Evolutionary conservation across 495 filamentous ascomycete genomes (phyloP).

Genomic region (Neurospora sp.): DNA sequence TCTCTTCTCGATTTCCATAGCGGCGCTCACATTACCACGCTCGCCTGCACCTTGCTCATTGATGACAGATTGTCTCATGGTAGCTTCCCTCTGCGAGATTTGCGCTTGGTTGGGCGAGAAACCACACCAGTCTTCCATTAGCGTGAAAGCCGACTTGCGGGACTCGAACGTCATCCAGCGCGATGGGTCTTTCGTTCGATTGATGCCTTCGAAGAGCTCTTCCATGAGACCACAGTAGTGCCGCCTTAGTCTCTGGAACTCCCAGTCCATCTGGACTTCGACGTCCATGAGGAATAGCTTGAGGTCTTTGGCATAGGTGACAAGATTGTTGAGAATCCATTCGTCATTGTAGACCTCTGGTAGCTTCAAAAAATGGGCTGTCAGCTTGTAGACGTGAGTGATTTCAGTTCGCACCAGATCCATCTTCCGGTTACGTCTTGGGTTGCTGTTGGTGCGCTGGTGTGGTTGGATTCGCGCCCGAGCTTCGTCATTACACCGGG

Average conservation of each 20-base stretch:
- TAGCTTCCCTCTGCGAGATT: constrained; percentile 74
- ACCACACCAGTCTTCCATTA: constrained; percentile 99
- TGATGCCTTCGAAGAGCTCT: constrained; percentile 84
- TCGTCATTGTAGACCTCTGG: constrained; percentile 76
- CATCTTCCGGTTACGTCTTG: constrained; percentile 64
- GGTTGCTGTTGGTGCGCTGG: constrained; percentile 66
- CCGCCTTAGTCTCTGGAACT: constrained; percentile 81
- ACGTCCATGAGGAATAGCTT: constrained; percentile 88
- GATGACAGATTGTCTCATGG: constrained; percentile 72
- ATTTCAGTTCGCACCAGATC: constrained; percentile 87
- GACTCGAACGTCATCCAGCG: constrained; percentile 95
- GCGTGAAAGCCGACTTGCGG: constrained; percentile 80
- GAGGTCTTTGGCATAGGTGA: constrained; percentile 81
- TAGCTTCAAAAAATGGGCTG: constrained; percentile 78
- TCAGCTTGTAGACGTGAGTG: constrained; percentile 89
- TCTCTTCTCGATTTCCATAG: constrained; percentile 93
- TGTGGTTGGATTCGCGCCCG: constrained; percentile 61
- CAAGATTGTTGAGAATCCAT: constrained; percentile 84
- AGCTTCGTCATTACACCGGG: constrained; percentile 74
- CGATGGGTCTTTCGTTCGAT: constrained; percentile 72
- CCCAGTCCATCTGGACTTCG: constrained; percentile 93
- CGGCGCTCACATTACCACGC: constrained; percentile 64
- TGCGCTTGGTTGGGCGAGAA: constrained; percentile 85
- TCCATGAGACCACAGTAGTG: constrained; percentile 94
- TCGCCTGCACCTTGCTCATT: constrained; percentile 53